Conservation (phyloP, 768 basidiomycete genomes). For the Russula olivacea region DNA sequence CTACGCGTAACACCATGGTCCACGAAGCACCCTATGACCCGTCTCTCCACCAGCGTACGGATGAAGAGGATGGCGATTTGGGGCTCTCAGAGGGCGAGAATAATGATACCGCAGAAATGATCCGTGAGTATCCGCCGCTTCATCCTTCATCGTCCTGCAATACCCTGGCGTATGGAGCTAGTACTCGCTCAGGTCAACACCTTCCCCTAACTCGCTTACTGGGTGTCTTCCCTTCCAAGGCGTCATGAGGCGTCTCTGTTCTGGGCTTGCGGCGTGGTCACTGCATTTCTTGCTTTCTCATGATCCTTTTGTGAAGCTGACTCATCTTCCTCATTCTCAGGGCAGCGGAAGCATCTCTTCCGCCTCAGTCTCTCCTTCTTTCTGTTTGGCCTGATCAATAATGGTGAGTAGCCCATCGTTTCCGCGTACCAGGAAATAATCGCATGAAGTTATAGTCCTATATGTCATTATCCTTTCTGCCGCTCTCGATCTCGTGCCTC, state of each 20-base stretch:
- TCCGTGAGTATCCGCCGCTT: not conserved
- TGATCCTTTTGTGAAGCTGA: not conserved
- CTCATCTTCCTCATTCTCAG: slow-evolving; percentile 4
- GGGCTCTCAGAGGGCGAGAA: slow-evolving; percentile 5
- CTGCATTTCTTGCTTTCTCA: not conserved
- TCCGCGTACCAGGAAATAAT: not conserved
- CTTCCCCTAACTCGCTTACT: no score
- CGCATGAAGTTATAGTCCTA: slow-evolving; percentile 48
- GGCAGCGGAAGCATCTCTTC: slow-evolving; percentile 27
- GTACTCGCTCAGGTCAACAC: not conserved
- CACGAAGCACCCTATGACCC: not conserved
- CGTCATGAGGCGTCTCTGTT: not conserved
- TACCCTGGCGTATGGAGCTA: not conserved
- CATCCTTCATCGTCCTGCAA: not conserved
- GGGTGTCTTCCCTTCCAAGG: not conserved
- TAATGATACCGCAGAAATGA: not conserved
- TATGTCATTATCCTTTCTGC: slow-evolving; percentile 97
- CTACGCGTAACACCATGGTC: slow-evolving; percentile 4
- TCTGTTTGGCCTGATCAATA: slow-evolving; percentile 88
- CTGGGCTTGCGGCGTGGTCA: not conserved
- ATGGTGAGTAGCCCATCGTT: slow-evolving; percentile 45
- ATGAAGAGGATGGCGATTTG: slow-evolving; percentile 5
- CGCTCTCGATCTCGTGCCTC: slow-evolving; percentile 88
- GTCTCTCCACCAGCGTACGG: not conserved
- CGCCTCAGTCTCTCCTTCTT: slow-evolving; percentile 66